Conservation (phyloP, 2,329 filamentous ascomycete species). For the Stemphylium vesicarium region DNA sequence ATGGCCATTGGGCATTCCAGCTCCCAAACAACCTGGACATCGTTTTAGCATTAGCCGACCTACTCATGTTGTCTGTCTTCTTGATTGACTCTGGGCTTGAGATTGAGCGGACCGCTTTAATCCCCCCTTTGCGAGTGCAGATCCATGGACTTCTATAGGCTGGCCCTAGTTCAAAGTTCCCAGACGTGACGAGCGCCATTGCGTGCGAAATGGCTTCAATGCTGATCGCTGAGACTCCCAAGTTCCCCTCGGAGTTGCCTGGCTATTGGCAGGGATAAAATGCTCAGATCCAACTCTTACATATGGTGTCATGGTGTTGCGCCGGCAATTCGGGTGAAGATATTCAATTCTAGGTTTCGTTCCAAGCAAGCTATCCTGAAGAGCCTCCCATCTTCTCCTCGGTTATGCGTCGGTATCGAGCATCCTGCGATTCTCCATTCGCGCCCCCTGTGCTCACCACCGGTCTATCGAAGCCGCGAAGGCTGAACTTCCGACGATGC, state of each 20-base stretch:
- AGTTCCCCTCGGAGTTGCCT: neutral
- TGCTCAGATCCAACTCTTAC: neutral
- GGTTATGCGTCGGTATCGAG: slow-evolving; percentile 33
- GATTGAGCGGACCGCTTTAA: neutral
- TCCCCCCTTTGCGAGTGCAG: neutral
- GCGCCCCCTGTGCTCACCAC: slow-evolving; percentile 28
- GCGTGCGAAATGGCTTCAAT: neutral
- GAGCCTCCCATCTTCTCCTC: slow-evolving; percentile 25
- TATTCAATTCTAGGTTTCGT: neutral
- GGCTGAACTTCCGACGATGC: slow-evolving; percentile 52
- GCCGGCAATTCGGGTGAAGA: neutral
- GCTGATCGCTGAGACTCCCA: neutral
- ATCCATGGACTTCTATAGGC: neutral
- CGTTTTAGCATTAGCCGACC: neutral
- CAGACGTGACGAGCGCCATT: neutral
- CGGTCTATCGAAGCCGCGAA: slow-evolving; percentile 34
- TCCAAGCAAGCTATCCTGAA: neutral
- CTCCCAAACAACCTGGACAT: neutral
- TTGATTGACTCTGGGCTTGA: neutral
- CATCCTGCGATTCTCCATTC: slow-evolving; percentile 30
- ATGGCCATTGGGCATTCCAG: neutral
- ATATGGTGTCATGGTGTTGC: neutral
- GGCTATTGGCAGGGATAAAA: neutral
- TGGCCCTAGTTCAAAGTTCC: neutral
- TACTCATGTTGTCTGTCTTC: neutral